phyloP scores from a whole-genome alignment of 129 eudicot species.

The Heracleum sosnowskyi region DNA sequence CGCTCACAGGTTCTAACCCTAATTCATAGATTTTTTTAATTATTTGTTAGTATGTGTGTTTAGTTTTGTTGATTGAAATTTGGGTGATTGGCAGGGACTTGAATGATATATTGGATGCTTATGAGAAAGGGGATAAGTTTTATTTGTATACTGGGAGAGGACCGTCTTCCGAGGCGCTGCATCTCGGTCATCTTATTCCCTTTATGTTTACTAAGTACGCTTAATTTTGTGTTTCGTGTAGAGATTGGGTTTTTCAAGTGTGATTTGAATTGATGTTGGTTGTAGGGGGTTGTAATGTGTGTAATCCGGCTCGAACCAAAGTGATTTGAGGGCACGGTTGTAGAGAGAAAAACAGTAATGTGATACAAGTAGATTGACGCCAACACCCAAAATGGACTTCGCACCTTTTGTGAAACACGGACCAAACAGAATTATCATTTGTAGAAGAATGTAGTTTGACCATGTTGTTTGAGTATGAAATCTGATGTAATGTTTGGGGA shows the following conservation, averaged over 20 bases:
- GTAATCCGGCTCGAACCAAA: too few relatives aligned
- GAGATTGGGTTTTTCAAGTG: too few relatives aligned
- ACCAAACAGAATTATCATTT: too few relatives aligned
- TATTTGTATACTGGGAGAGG: conserved; percentile 91
- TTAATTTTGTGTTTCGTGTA: too few relatives aligned
- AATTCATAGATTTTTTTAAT: not conserved
- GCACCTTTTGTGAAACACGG: too few relatives aligned
- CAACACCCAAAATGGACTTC: too few relatives aligned
- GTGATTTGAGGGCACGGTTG: too few relatives aligned
- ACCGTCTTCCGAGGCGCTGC: conserved; percentile 23
- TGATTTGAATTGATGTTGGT: too few relatives aligned
- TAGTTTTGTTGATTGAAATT: not conserved
- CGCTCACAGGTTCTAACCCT: conserved; percentile 54
- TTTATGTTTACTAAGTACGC: conserved; percentile 91
- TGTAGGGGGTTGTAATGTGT: too few relatives aligned
- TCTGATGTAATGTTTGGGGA: too few relatives aligned
- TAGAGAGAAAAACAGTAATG: not conserved
- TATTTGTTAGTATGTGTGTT: not conserved
- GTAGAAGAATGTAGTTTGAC: too few relatives aligned
- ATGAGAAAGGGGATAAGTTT: conserved; percentile 79
- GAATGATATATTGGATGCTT: conserved; percentile 69
- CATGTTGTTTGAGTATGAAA: too few relatives aligned
- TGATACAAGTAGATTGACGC: not conserved
- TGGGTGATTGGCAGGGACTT: conserved; percentile 38
- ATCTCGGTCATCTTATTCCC: conserved; percentile 13